phyloP scores from a whole-genome alignment of 305 asterid genomes.

The Solanum aculeatissimum region DNA sequence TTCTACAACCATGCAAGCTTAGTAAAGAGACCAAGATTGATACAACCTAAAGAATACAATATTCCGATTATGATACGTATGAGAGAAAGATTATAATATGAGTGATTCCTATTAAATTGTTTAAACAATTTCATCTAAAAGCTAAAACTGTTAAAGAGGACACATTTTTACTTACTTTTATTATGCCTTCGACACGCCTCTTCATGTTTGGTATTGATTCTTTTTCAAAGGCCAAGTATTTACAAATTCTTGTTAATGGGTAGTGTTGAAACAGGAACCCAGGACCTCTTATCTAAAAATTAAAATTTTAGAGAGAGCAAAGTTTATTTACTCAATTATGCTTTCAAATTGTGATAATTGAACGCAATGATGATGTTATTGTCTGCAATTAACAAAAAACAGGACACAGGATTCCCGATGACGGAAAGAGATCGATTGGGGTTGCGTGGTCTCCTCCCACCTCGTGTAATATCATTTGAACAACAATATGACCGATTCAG shows the following conservation, averaged over 20 bases:
- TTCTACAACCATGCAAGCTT: neutral
- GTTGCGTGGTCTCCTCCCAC: constrained; percentile 97
- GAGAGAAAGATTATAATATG: neutral
- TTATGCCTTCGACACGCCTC: neutral
- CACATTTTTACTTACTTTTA: neutral
- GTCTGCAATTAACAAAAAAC: constrained; percentile 13
- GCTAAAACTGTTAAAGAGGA: neutral
- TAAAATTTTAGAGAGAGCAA: neutral
- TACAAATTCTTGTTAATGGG: neutral
- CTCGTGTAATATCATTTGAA: constrained; percentile 95
- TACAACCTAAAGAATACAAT: neutral
- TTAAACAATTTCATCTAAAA: neutral
- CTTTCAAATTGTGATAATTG: neutral
- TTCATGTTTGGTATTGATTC: neutral
- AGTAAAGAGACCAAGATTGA: neutral
- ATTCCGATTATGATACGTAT: neutral
- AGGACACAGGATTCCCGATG: constrained; percentile 96
- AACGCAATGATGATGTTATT: neutral
- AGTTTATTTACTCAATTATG: neutral
- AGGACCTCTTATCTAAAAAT: neutral
- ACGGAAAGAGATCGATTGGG: constrained; percentile 97
- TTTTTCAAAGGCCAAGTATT: neutral
- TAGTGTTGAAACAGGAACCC: neutral
- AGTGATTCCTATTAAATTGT: neutral
- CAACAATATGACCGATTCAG: constrained; percentile 96